Evolutionary conservation across 2,329 filamentous ascomycete genomes (phyloP).

Genomic region (Curvularia sp.): DNA sequence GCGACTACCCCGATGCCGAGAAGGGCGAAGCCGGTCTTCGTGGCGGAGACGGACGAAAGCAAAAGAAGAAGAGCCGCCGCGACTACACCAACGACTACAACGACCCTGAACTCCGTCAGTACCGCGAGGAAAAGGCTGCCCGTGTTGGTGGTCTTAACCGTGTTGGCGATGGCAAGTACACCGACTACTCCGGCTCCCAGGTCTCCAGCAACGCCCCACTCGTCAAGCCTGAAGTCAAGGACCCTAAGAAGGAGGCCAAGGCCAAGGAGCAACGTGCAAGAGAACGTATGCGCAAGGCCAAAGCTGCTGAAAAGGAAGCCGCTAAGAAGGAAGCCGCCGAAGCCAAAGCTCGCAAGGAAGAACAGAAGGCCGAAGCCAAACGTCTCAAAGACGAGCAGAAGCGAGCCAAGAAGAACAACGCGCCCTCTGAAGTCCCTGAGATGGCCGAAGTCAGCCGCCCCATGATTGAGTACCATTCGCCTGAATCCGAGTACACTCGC

Average conservation of each 20-base stretch:
- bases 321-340: conserved; percentile 42
- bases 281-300: conserved; percentile 60
- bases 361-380: conserved; percentile 46
- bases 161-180: conserved; percentile 76
- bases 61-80: conserved; percentile 60
- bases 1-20: conserved; percentile 51
- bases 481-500: conserved; percentile 30
- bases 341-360: conserved; percentile 55
- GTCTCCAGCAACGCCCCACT: conserved; percentile 53
- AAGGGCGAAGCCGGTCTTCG: conserved; percentile 54
- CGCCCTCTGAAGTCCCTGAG: conserved; percentile 40
- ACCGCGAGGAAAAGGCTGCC: conserved; percentile 85
- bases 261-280: conserved; percentile 52
- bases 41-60: conserved; percentile 48
- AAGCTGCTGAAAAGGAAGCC: conserved; percentile 48
- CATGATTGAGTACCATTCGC: conserved; percentile 31
- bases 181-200: conserved; percentile 75
- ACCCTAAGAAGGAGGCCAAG: conserved; percentile 50
- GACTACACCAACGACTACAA: conserved; percentile 61
- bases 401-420: conserved; percentile 51
- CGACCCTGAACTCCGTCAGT: conserved; percentile 73
- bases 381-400: conserved; percentile 53
- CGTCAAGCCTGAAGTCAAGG: conserved; percentile 52
- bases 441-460: conserved; percentile 38
- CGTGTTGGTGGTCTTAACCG: conserved; percentile 89